Base-by-base conservation (phyloP, 75 land plant genomes). In the Adiantum capillusveneris region DNA sequence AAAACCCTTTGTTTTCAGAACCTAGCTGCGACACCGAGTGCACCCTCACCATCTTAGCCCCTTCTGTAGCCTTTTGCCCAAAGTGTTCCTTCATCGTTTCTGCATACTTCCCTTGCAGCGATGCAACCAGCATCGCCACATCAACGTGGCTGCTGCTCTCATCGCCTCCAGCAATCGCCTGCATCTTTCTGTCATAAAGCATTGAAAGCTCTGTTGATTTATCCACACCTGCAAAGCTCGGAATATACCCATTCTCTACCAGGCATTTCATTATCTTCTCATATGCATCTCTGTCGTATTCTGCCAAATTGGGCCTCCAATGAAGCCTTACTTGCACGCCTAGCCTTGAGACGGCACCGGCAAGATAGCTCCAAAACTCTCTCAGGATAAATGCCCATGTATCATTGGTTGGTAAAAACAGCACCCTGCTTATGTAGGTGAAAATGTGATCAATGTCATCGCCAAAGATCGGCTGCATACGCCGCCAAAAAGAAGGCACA, bases 291-390 rank as follows among this genome's bases (percentile, higher is more conserved):
- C 30, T 1, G 6, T 51, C 65, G n/a, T 12, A 18, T 60, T 16
- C 24, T 11, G 65, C 31, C n/a, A 30, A 27, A 20, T 51, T 16
- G 2, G 21, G 2, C 29, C 55, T 3, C 14, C 55, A 25, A 24
- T 53, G 55, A 13, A 44, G 43, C 49, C 63, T 16, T 16, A 29
- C 69, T 53, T 72, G 64, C 3, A 64, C 22, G 11, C 75, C 76
- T 9, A 77, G 53, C 18, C 50, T 31, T 12, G 37, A 41, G 1
- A 29, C 9, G 0, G 75, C 26, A 21, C 41, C 24, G 5, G 55
- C 19, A 9, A 64, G 44, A 62, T 68, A 63, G 25, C 44, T 57
- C 67, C 30, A 22, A 25, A 48, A 64, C 20, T 37, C 19, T 0
- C 63, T 41, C 16, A 49, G 25, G 21, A 69, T 57, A 41, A 44